Percentiles rank a stretch among this genome's conserved stretches.
Evolutionary conservation across 192 early-diverging fungal species (phyloP).

Genomic region (Backusella morwellensis): DNA sequence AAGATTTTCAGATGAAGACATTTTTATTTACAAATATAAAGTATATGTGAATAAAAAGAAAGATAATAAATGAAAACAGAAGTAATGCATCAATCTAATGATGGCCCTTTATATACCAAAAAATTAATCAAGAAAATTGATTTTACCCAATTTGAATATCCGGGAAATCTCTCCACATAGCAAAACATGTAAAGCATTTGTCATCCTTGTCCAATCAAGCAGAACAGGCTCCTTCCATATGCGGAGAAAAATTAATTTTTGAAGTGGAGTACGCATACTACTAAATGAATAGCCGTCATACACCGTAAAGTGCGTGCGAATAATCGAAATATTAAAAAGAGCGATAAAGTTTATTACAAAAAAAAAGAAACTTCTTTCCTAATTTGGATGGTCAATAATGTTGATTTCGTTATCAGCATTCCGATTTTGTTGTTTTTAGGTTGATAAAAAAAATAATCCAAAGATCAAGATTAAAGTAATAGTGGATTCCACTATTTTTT

Average conservation of each 20-base stretch:
- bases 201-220: conserved; percentile 7
- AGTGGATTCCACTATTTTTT: not conserved
- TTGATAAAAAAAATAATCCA: not conserved
- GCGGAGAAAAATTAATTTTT: not conserved
- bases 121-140: not conserved
- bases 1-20: conserved; percentile 26
- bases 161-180: not conserved
- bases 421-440: not conserved
- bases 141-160: not conserved
- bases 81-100: not conserved
- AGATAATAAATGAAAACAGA: not conserved
- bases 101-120: not conserved
- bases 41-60: not conserved
- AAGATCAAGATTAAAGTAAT: not conserved
- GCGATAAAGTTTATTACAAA: conserved; percentile 3
- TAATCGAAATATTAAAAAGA: not conserved
- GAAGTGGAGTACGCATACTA: not conserved
- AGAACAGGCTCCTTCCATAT: not conserved
- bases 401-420: not conserved
- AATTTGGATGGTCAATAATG: not conserved
- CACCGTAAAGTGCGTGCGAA: not conserved
- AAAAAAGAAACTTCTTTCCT: not conserved
- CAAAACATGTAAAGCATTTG: not conserved
- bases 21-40: conserved; percentile 5
- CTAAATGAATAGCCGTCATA: conserved; percentile 1